Percentiles rank a stretch among this genome's conserved stretches.
Conservation (phyloP, 2,329 filamentous ascomycete genomes). For the Fusarium udum region DNA sequence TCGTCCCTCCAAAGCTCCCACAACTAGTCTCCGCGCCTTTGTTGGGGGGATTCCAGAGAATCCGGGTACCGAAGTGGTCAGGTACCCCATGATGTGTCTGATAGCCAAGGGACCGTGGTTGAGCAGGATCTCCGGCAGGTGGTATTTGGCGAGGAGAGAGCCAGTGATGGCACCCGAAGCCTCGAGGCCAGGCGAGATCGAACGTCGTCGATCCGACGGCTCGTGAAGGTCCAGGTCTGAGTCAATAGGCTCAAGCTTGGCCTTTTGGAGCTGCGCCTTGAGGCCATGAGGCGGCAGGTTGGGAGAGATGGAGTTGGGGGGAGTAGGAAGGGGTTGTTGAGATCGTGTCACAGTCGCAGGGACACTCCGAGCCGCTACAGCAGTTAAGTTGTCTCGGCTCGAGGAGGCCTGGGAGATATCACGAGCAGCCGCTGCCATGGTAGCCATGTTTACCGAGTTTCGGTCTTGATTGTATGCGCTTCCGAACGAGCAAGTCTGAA, state of each 20-base stretch:
- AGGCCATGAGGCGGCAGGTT: constrained; percentile 83
- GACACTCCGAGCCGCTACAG: constrained; percentile 74
- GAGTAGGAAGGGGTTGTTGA: constrained; percentile 80
- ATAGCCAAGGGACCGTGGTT: constrained; percentile 92
- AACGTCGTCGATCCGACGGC: constrained; percentile 47
- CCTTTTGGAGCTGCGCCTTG: constrained; percentile 72
- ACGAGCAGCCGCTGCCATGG: constrained; percentile 73
- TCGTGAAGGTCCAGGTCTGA: constrained; percentile 90
- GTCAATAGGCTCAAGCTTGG: constrained; percentile 73
- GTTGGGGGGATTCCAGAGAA: constrained; percentile 89
- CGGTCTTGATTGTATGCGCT: constrained; percentile 50
- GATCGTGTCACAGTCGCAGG: constrained; percentile 67
- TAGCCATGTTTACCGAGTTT: constrained; percentile 66
- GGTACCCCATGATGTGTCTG: constrained; percentile 92
- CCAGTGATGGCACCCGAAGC: constrained; percentile 85
- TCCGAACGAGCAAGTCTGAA: constrained; percentile 58
- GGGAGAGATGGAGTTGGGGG: constrained; percentile 94
- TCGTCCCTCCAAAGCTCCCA: constrained; percentile 88
- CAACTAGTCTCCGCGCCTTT: constrained; percentile 89
- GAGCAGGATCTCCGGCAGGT: constrained; percentile 90
- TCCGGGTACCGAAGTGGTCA: constrained; percentile 92
- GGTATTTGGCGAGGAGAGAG: constrained; percentile 84
- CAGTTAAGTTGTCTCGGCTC: constrained; percentile 76
- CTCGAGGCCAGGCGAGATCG: constrained; percentile 67
- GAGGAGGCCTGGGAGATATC: constrained; percentile 70